Base-by-base conservation (phyloP, 148 eudicot species). In the Agrostemma githago region DNA sequence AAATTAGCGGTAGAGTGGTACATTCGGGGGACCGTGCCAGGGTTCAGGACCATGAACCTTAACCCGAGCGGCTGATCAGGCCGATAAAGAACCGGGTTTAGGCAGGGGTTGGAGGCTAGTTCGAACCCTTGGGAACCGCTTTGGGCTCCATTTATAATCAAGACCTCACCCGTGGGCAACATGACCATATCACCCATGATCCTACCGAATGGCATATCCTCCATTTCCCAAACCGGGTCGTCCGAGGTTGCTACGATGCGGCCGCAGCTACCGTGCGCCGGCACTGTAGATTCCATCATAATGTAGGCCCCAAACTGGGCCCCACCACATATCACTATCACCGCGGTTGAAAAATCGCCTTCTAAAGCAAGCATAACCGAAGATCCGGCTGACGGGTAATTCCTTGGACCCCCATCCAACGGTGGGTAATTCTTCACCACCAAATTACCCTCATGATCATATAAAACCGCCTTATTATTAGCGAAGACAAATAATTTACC, bases 101-200 rank as follows among this genome's bases (percentile, higher is more conserved):
- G 68, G 53, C 93, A 88, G 59, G 97, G 98, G 66, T 85, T 69
- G 0, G 93, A 84, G 0, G 84, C 97, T 67, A 84, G 12, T 3
- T 87, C 95, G 7, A 87, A 94, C 73, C 98, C 98, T 72, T 94
- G 98, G 3, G 89, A 72, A 59, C 98, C 98, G 9, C 87, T 90
- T 41, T 91, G 86, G 2, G 96, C 98, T 2, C 98, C 98, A 60
- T 94, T 94, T 8, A 94, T 87, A 59, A 91, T 87, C 67, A 94
- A 21, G 4, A 88, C 85, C 0, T 94, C 92, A 15, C 98, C 97
- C 0, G 83, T 87, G 2, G 98, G 98, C 3, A 91, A 80, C 84
- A 91, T 88, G 11, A 94, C 97, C 96, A 94, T 94, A 6, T 94
- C 98, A 15, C 97, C 98, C 98, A 94, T 94, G 48, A 91, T 84